Evolutionary conservation across 2,329 filamentous ascomycete species (phyloP), one percentile per base, ranked within the genome.

Genomic region (Chaetomium sp.): DNA sequence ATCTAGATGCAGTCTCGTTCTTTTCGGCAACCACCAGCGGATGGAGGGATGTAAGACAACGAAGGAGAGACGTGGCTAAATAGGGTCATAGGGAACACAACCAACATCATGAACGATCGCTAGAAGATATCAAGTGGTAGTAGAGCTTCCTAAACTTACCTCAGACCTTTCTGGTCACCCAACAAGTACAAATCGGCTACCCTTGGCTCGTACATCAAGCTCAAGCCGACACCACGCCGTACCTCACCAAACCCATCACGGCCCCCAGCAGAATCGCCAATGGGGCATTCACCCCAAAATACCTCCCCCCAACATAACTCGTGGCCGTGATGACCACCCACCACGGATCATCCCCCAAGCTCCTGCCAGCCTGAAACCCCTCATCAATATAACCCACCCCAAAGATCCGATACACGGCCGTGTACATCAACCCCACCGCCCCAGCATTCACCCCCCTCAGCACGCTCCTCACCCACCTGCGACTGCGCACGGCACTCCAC

Each of bases 381-480:
- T 81, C 75, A 13, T 83, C 83, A 6, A 89, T 74, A 65, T 82
- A 87, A 0, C 87, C 87, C 69, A 88, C 54, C 42, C 83, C 74
- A 87, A 80, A 84, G 84, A 62, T 62, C 88, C 85, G 77, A 67
- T 89, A 89, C 0, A 89, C 85, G 0, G 86, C 87, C 0, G 86
- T 88, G 60, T 86, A 89, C 0, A 89, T 83, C 42, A 89, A 69
- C 0, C 86, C 86, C 0, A 88, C 84, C 0, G 87, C 87, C 0
- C 79, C 79, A 0, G 86, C 85, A 71, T 88, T 89, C 5, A 88
- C 74, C 0, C 87, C 86, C 16, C 85, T 72, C 10, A 89, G 69
- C 0, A 79, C 73, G 16, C 81, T 80, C 57, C 78, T 81, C 0
- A 87, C 82, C 72, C 78, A 79, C 4, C 77, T 76, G 55, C 75